Conservation (phyloP, 2,329 filamentous ascomycete genomes). For the Talaromyces rugulosus region DNA sequence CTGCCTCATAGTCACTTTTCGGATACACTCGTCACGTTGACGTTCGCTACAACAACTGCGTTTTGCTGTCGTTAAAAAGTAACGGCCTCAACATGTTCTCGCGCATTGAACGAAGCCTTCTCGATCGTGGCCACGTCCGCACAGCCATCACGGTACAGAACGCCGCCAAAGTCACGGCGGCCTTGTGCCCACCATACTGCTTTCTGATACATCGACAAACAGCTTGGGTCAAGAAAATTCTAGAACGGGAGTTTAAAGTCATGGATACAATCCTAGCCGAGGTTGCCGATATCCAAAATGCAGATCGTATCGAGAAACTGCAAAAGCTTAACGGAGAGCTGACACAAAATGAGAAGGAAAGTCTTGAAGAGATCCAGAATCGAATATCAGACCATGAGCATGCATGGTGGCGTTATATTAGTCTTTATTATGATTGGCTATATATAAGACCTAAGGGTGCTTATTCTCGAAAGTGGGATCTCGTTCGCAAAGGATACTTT, state of each 20-base stretch:
- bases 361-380: background rate
- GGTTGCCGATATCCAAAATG: background rate
- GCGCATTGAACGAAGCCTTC: background rate
- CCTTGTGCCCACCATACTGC: background rate
- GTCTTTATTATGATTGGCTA: background rate
- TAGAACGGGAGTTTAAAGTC: background rate
- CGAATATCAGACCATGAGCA: background rate
- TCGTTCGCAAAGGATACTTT: background rate
- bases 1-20: too few species aligned
- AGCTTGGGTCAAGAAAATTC: background rate
- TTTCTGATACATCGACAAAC: background rate
- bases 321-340: background rate
- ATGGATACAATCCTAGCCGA: background rate
- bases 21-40: too few species aligned
- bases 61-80: too few species aligned
- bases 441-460: background rate
- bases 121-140: background rate
- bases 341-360: background rate
- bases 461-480: slow-evolving; percentile 2
- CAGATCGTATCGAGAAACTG: background rate
- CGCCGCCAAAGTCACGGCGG: background rate
- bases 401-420: background rate
- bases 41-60: too few species aligned
- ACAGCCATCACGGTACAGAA: background rate
- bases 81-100: slow-evolving; percentile 6